Conservation (phyloP, 2,329 filamentous ascomycete species). For the Clonostachys chloroleuca region DNA sequence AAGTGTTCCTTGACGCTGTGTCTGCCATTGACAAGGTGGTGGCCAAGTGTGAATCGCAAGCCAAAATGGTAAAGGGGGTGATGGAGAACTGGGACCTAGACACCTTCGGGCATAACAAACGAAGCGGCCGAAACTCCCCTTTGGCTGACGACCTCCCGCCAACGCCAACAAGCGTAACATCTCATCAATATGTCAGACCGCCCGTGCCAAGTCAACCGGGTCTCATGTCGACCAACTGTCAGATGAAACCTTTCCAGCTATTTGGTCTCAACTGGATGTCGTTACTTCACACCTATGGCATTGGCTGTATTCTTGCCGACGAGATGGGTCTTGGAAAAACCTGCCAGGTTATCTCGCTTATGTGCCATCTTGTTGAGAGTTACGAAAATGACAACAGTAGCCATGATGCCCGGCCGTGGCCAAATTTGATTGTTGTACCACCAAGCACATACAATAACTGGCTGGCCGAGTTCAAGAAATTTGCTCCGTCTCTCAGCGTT, state of each 20-base stretch:
- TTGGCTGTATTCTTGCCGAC: conserved; percentile 90
- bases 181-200: conserved; percentile 27
- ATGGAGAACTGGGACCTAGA: conserved; percentile 46
- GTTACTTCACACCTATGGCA: conserved; percentile 71
- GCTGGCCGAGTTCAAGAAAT: conserved; percentile 83
- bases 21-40: conserved; percentile 82
- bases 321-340: conserved; percentile 98
- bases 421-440: conserved; percentile 84
- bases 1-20: conserved; percentile 76
- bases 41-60: conserved; percentile 67
- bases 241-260: conserved; percentile 89
- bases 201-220: conserved; percentile 61
- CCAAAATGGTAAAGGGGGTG: conserved; percentile 46
- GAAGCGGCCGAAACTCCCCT: conserved; percentile 17
- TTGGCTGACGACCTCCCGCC: conserved; percentile 28
- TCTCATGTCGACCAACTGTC: conserved; percentile 70
- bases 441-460: conserved; percentile 95
- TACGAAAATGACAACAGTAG: conserved; percentile 9
- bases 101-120: conserved; percentile 33
- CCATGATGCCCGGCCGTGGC: conserved; percentile 42
- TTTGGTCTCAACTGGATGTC: conserved; percentile 94
- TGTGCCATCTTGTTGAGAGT: conserved; percentile 72
- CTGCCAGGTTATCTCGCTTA: conserved; percentile 89
- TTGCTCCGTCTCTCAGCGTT: conserved; percentile 73
- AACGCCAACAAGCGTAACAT: conserved; percentile 33